phyloP scores from a whole-genome alignment of 75 land plant species.

The Cunninghamia lanceolata region DNA sequence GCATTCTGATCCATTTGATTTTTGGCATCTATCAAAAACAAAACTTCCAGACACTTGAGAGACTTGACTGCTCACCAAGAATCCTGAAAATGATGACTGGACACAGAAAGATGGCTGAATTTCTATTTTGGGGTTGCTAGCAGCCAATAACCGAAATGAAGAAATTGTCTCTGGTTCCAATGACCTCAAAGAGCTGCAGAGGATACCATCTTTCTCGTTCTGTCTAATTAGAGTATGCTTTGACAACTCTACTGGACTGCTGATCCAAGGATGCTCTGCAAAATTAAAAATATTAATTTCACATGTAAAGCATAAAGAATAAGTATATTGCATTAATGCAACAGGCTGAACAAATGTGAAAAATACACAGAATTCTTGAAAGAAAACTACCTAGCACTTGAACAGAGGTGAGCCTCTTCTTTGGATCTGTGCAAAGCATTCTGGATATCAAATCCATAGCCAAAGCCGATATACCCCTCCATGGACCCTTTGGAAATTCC shows the following conservation, averaged over 20 bases:
- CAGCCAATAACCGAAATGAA: slow-evolving; percentile 14
- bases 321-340: neutral
- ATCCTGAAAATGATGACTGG: slow-evolving; percentile 54
- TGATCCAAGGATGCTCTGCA: slow-evolving; percentile 61
- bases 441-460: slow-evolving; percentile 52
- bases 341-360: neutral
- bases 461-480: slow-evolving; percentile 52
- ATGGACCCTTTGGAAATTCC: slow-evolving; percentile 46
- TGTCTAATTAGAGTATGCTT: neutral
- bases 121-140: slow-evolving; percentile 14
- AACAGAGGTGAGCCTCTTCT: slow-evolving; percentile 44
- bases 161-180: neutral
- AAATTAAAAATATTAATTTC: neutral
- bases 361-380: neutral
- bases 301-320: neutral
- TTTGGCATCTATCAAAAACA: slow-evolving; percentile 29
- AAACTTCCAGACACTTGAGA: slow-evolving; percentile 26
- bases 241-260: neutral
- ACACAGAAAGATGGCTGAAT: slow-evolving; percentile 36
- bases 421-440: slow-evolving; percentile 62
- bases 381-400: slow-evolving; percentile 55
- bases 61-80: slow-evolving; percentile 19
- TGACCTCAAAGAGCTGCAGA: neutral
- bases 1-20: slow-evolving; percentile 21
- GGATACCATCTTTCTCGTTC: neutral